Evolutionary conservation across 768 basidiomycete genomes (phyloP).

Genomic region (Tricholoma sp.): DNA sequence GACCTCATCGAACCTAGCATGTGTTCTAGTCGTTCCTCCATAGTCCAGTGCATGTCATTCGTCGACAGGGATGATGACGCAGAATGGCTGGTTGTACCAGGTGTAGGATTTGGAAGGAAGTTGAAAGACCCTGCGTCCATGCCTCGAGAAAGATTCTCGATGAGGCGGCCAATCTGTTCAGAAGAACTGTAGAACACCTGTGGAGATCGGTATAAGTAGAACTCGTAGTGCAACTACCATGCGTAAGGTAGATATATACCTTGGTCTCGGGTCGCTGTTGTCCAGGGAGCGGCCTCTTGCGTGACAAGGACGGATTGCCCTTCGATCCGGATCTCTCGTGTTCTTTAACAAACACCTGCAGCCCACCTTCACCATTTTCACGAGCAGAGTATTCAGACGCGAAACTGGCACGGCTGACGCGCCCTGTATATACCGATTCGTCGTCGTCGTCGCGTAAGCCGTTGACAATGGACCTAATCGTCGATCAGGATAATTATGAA

Average conservation of each 20-base stretch:
- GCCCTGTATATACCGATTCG: slow-evolving; percentile 60
- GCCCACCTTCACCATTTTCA: slow-evolving; percentile 43
- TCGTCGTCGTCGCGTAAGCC: slow-evolving; percentile 74
- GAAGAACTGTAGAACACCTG: slow-evolving; percentile 75
- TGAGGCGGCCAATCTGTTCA: slow-evolving; percentile 76
- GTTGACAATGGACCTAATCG: slow-evolving; percentile 72
- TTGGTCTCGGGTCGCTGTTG: slow-evolving; percentile 77
- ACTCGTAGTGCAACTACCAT: slow-evolving; percentile 12
- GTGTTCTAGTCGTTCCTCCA: slow-evolving; percentile 72
- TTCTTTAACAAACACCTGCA: slow-evolving; percentile 75
- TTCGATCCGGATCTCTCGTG: slow-evolving; percentile 64
- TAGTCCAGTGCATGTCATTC: slow-evolving; percentile 58
- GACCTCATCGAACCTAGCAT: slow-evolving; percentile 51
- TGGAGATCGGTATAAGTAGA: slow-evolving; percentile 22
- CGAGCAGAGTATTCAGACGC: slow-evolving; percentile 65
- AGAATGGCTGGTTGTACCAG: slow-evolving; percentile 55
- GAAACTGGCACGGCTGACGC: slow-evolving; percentile 70
- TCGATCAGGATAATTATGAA: slow-evolving; percentile 11
- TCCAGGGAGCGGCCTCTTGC: slow-evolving; percentile 51
- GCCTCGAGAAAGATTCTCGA: slow-evolving; percentile 76
- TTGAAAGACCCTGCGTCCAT: slow-evolving; percentile 85
- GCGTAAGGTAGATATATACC: slow-evolving; percentile 36
- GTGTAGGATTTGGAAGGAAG: slow-evolving; percentile 35
- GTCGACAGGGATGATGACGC: slow-evolving; percentile 62
- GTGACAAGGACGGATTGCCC: slow-evolving; percentile 53